Percentiles rank a stretch among this genome's conserved stretches.
These are phyloP conservation scores for Ascoidea rubescens DNA, from an alignment of 805 yeast species.

Conservation along the genomic window DNA sequence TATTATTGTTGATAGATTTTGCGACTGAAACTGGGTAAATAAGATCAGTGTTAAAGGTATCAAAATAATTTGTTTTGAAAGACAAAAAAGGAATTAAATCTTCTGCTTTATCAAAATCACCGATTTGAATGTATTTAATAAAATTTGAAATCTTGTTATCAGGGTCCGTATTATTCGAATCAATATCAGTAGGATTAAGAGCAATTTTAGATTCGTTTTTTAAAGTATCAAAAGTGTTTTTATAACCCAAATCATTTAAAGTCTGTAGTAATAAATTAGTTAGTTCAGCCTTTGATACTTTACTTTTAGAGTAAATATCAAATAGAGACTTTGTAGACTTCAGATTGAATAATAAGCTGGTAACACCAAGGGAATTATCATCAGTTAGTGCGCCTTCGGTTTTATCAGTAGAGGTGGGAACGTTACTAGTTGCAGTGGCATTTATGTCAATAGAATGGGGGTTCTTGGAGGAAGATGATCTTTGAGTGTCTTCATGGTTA, in stretches of 20 bases:
- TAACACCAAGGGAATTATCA: too few relatives aligned
- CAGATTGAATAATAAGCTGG: too few relatives aligned
- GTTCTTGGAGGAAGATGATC: too few relatives aligned
- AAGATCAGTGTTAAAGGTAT: conserved; percentile 15
- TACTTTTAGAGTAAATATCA: conserved; percentile 1
- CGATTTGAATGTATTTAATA: conserved; percentile 23
- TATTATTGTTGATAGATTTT: background rate
- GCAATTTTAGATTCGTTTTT: conserved; percentile 22
- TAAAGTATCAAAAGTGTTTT: conserved; percentile 22
- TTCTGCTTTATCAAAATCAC: conserved; percentile 28
- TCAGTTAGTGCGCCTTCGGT: too few relatives aligned
- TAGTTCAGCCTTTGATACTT: conserved; percentile 19
- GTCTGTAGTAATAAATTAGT: conserved; percentile 37
- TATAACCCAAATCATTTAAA: conserved; percentile 34
- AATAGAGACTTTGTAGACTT: too few relatives aligned
- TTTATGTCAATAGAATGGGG: too few relatives aligned
- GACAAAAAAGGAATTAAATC: conserved; percentile 11
- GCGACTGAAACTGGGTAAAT: background rate
- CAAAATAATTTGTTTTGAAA: conserved; percentile 2
- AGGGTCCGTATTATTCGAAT: conserved; percentile 19
- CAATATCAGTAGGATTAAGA: conserved; percentile 7
- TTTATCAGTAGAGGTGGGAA: too few relatives aligned
- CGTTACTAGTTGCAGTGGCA: too few relatives aligned
- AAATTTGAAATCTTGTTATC: conserved; percentile 27
- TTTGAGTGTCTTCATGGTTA: too few relatives aligned